Base-by-base conservation (phyloP, 345 rosid genomes). In the Abelmoschus esculentus region DNA sequence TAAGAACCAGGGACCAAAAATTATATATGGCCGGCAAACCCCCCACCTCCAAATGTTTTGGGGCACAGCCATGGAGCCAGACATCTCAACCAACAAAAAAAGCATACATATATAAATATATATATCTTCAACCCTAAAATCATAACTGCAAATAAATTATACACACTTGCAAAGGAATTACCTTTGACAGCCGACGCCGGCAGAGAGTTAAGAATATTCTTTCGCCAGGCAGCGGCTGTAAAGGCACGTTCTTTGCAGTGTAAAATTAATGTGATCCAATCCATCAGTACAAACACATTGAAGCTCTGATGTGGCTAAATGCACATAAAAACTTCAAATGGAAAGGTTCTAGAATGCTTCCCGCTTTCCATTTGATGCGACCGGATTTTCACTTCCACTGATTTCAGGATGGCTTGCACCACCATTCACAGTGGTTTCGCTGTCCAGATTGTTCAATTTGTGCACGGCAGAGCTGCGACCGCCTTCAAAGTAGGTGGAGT, bases 401-500 rank as follows among this genome's bases (percentile, higher is more conserved):
- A 74, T 78, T 56, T 75, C 80, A 18, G 79, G 70, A 72, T 80
- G 84, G 76, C 68, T 69, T 17, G 74, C 19, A 66, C 76, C 82
- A 9, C 92, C 97, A 73, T 89, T 92, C 64, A 82, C 92, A 44
- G 78, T 59, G 71, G 73, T 83, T 54, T 73, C 80, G 63, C 73
- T 66, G 3, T 76, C 66, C 70, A 82, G 78, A 75, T 81, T 80
- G 85, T 84, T 81, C 15, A 70, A 71, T 9, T 75, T 81, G 50
- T 81, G 75, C 78, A 76, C 75, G 69, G 86, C 90, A 52, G 92
- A 89, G 76, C 89, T 88, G 19, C 4, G 67, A 14, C 72, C 77
- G 67, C 99, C 99, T 82, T 84, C 98, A 67, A 96, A 92, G 78
- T 92, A 82, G 14, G 87, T 81, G 0, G 99, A 89, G 77, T 77